phyloP scores from a whole-genome alignment of 192 early-diverging fungal species.

The Podila minutissima region DNA sequence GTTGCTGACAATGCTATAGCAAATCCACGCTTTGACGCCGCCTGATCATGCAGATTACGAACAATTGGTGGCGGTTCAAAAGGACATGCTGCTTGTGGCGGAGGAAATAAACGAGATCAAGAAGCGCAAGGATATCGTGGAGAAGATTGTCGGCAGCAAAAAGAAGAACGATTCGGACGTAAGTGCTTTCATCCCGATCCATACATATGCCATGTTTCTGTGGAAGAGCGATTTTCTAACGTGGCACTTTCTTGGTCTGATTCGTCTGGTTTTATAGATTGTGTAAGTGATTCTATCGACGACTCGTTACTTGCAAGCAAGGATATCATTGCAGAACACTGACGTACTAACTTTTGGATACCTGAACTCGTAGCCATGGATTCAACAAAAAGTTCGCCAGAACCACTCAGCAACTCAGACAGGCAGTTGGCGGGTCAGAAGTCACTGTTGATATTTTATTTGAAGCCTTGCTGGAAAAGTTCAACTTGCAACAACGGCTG shows the following conservation, averaged over 20 bases:
- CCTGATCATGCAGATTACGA: conserved; percentile 66
- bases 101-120: conserved; percentile 90
- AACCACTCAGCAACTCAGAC: conserved; percentile 70
- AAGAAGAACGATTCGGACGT: conserved; percentile 75
- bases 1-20: conserved; percentile 20
- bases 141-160: conserved; percentile 82
- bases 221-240: background rate
- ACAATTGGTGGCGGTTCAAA: conserved; percentile 56
- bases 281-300: conserved; percentile 19
- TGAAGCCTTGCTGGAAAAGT: conserved; percentile 64
- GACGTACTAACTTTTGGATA: conserved; percentile 4
- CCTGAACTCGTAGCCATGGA: conserved; percentile 65
- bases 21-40: conserved; percentile 66
- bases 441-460: conserved; percentile 67
- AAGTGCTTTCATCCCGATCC: conserved; percentile 29
- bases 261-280: conserved; percentile 17
- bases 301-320: too few species aligned
- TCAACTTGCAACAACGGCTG: conserved; percentile 61
- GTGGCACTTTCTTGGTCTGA: background rate
- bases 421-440: conserved; percentile 69
- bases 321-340: background rate
- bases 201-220: background rate
- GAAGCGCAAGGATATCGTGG: conserved; percentile 86
- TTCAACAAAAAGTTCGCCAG: conserved; percentile 76
- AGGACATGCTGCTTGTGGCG: conserved; percentile 71